These are phyloP conservation scores for Circinella umbellata DNA, from an alignment of 371 early-diverging fungal genomes.

Conservation along the genomic window DNA sequence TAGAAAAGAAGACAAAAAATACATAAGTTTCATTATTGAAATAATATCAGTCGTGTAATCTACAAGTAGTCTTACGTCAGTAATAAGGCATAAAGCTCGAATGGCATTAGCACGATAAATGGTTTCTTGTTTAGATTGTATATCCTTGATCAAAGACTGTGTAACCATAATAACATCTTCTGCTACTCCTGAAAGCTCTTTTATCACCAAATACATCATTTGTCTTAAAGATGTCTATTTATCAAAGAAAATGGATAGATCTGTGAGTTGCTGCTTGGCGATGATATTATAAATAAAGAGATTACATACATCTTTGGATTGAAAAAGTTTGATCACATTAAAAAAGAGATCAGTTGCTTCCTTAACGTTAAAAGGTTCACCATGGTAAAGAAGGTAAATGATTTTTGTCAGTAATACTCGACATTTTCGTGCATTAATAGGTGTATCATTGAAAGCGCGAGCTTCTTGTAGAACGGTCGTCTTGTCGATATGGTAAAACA, in stretches of 20 bases:
- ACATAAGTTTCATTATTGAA: too few species aligned
- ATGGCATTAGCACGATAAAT: constrained; percentile 95
- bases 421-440: constrained; percentile 94
- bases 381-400: constrained; percentile 88
- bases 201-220: constrained; percentile 96
- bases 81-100: constrained; percentile 93
- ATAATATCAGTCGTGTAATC: too few species aligned
- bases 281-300: background rate
- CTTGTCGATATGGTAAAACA: constrained; percentile 83
- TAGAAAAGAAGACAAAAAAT: too few species aligned
- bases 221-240: constrained; percentile 87
- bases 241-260: background rate
- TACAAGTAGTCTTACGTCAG: constrained; percentile 71
- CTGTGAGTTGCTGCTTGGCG: too few species aligned
- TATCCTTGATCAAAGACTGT: constrained; percentile 94
- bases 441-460: constrained; percentile 95
- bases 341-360: constrained; percentile 99
- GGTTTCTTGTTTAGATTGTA: constrained; percentile 90
- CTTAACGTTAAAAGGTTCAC: constrained; percentile 84
- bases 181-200: constrained; percentile 90
- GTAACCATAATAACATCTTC: constrained; percentile 98
- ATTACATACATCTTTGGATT: constrained; percentile 87
- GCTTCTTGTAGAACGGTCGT: constrained; percentile 95
- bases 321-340: constrained; percentile 96
- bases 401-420: constrained; percentile 92